Conservation (phyloP, 768 basidiomycete species). For the Termitomyces sp. region DNA sequence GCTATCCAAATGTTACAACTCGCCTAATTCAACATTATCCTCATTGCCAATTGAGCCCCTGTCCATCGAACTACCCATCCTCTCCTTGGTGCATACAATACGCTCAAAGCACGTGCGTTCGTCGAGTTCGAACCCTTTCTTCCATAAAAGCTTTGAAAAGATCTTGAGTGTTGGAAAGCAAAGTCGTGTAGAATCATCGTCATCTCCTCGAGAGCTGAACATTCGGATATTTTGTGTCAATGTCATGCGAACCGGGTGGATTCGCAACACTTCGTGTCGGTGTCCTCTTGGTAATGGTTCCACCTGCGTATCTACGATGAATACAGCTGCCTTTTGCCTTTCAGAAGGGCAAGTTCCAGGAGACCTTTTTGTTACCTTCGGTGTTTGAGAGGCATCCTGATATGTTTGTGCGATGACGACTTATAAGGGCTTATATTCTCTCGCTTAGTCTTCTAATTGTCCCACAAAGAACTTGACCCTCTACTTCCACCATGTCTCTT, state of each 20-base stretch:
- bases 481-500: conserved; percentile 34
- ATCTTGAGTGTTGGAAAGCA: background rate
- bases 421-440: background rate
- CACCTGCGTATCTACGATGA: background rate
- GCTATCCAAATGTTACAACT: conserved; percentile 6
- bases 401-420: background rate
- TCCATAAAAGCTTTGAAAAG: background rate
- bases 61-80: background rate
- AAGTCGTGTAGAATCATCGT: background rate
- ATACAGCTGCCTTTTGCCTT: background rate
- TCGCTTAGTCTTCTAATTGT: background rate
- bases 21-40: conserved; percentile 9
- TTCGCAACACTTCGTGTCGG: background rate
- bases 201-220: background rate
- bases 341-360: background rate
- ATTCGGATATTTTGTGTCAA: background rate
- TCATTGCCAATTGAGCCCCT: background rate
- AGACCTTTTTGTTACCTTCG: background rate
- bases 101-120: background rate
- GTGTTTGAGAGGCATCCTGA: background rate
- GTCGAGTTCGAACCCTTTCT: background rate
- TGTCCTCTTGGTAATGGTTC: background rate
- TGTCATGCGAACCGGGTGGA: no score
- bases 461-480: background rate
- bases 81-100: background rate